Base-by-base conservation (phyloP, 495 filamentous ascomycete species). In the Lichenothelia convexa region DNA sequence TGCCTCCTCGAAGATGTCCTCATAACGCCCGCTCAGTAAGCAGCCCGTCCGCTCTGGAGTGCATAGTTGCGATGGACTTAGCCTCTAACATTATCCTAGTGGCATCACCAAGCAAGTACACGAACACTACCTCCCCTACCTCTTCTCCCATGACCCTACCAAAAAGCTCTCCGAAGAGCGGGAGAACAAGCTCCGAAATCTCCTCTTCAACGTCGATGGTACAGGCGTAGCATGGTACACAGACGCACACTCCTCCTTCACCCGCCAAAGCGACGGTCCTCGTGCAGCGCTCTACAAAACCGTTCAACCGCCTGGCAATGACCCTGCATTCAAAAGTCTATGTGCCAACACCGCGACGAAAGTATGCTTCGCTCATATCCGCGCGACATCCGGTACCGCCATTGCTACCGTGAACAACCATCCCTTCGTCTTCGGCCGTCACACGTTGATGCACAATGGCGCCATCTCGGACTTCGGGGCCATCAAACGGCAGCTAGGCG, bases 361-460 rank as follows among this genome's bases (percentile, higher is more conserved):
- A 6, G 50, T 50, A 16, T 44, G 56, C 15, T 55, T 67, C 21
- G 61, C 61, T 1, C 63, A 67, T 34, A 65, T 67, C 29, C 52
- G 62, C 2, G 63, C 60, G 3, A 55, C 57, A 6, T 56, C 53
- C 5, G 57, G 51, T 1, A 61, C 56, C 2, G 52, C 56, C 0
- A 59, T 64, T 9, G 56, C 55, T 24, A 44, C 50, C 2, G 58
- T 62, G 3, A 68, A 68, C 44, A 63, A 58, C 26, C 64, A 68
- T 36, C 64, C 64, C 2, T 68, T 67, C 43, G 51, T 59, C 23
- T 68, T 67, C 34, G 62, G 64, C 17, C 47, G 62, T 18, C 60
- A 64, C 39, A 45, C 49, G 4, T 60, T 68, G 30, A 66, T 68
- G 61, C 63, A 68, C 42, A 67, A 65, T 44, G 64, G 64, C 9